A percentile compares a stretch with the other conserved stretches of the same genome.
These are phyloP conservation scores for Chrysoporthe austroafricana DNA, from an alignment of 2,329 filamentous ascomycete genomes.

Conservation along the genomic window DNA sequence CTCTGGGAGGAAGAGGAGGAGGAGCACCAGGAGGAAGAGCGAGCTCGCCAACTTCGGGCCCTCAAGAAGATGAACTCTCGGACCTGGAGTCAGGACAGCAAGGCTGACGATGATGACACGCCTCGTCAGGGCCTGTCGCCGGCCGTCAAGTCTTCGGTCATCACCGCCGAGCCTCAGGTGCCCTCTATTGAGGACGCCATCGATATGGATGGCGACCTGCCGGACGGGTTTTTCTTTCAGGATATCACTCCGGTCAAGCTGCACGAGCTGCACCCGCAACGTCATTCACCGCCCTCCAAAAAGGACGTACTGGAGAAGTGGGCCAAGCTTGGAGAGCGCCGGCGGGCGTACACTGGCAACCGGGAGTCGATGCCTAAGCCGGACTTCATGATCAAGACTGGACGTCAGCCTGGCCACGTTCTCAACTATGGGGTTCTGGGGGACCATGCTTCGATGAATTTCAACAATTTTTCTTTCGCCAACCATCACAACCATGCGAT, in stretches of 20 bases:
- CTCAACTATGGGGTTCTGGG: conserved; percentile 55
- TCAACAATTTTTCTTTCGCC: conserved; percentile 33
- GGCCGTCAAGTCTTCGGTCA: conserved; percentile 44
- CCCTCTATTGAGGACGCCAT: conserved; percentile 44
- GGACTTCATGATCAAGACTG: conserved; percentile 46
- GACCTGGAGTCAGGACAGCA: conserved; percentile 79
- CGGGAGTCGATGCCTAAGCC: conserved; percentile 50
- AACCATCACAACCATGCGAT: conserved; percentile 33
- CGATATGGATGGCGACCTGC: conserved; percentile 66
- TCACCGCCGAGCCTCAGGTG: conserved; percentile 44
- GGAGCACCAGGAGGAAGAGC: conserved; percentile 70
- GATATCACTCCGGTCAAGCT: conserved; percentile 55
- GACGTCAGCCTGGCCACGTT: conserved; percentile 47
- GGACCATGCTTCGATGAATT: conserved; percentile 39
- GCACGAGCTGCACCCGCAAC: conserved; percentile 36
- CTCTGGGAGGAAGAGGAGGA: conserved; percentile 93
- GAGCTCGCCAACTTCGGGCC: conserved; percentile 59
- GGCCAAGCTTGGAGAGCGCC: conserved; percentile 82
- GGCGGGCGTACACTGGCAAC: conserved; percentile 66
- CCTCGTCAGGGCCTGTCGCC: conserved; percentile 48
- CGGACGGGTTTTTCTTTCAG: conserved; percentile 75
- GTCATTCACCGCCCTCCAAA: conserved; percentile 71
- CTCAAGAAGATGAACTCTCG: conserved; percentile 72
- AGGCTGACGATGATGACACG: conserved; percentile 51
- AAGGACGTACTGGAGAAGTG: conserved; percentile 76